Conservation (phyloP, 1,284 basidiomycete species). For the Thecaphora thlaspeos region DNA sequence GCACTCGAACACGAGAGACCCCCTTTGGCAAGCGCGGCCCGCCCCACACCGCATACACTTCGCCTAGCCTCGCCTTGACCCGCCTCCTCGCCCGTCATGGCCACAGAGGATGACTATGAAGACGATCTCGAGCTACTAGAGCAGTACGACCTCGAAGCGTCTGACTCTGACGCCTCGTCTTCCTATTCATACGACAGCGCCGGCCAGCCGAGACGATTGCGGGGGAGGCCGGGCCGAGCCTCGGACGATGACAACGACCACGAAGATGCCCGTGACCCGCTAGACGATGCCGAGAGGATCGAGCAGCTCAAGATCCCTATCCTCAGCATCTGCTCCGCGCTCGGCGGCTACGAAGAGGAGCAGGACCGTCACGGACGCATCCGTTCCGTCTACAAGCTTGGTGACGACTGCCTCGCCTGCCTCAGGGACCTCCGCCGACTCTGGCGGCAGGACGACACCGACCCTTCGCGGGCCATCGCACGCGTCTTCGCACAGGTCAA, state of each 20-base stretch:
- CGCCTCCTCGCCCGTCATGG: not conserved
- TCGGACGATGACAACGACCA: constrained; percentile 5
- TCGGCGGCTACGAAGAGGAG: constrained; percentile 53
- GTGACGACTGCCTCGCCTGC: constrained; percentile 45
- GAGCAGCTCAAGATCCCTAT: constrained; percentile 40
- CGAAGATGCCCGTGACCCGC: constrained; percentile 7
- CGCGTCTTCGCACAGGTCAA: constrained; percentile 51
- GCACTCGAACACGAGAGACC: too few relatives aligned
- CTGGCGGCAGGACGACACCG: constrained; percentile 53
- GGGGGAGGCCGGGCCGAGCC: too few relatives aligned
- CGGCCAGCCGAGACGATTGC: not conserved
- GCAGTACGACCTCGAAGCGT: constrained; percentile 13
- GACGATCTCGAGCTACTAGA: constrained; percentile 45
- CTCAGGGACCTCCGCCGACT: constrained; percentile 52
- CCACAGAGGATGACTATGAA: constrained; percentile 24
- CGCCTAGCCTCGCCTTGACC: too few relatives aligned
- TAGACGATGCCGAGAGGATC: constrained; percentile 31
- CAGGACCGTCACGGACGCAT: constrained; percentile 15
- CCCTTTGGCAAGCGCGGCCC: too few relatives aligned
- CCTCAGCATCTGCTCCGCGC: constrained; percentile 47
- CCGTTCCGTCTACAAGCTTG: constrained; percentile 34
- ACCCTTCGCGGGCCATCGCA: constrained; percentile 48
- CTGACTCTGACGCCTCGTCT: constrained; percentile 9
- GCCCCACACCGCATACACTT: too few relatives aligned
- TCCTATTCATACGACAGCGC: constrained; percentile 21